Evolutionary conservation across 176 grass and related monocot genomes (phyloP), one percentile per base, ranked within the genome.

Genomic region (Triticum timopheevii): DNA sequence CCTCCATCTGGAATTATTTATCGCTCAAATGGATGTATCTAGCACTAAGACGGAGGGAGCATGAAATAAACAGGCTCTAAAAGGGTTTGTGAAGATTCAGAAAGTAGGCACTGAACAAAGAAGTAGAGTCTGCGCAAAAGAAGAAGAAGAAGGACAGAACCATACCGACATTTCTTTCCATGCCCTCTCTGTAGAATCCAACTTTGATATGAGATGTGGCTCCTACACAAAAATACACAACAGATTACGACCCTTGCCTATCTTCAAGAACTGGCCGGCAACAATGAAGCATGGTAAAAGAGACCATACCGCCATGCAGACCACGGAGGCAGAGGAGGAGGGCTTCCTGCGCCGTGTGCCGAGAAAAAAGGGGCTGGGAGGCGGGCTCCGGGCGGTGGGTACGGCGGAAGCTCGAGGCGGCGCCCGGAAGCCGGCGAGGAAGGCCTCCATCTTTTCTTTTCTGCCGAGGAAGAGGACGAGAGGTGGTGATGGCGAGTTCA

Each of bases 111-210:
- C 44, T 67, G 69, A 69, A 84, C 52, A 71, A 50, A 49, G 45
- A 52, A 52, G 49, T 52, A 17, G 15, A 52, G 49, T 52, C 49
- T 52, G 49, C 49, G 49, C 49, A 17, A 52, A 52, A 52, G 15
- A 16, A 45, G 44, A 44, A 44, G 42, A 45, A 73, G 82, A 85
- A 75, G 82, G 45, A 72, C 34, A 69, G 71, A 79, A 45, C 59
- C 90, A 85, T 98, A 98, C 96, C 89, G 92, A 95, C 82, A 94
- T 88, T 82, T 98, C 96, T 89, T 91, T 95, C 96, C 91, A 94
- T 50, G 88, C 94, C 80, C 85, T 95, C 83, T 95, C 96, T 31
- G 96, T 90, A 82, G 93, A 94, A 82, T 95, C 93, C 86, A 98
- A 35, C 86, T 95, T 98, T 28, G 91, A 79, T 78, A 98, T 88